Percentiles rank a stretch among this genome's conserved stretches.
These are phyloP conservation scores for Rhodotorula sp. DNA, from an alignment of 1,284 basidiomycete genomes.

Conservation along the genomic window DNA sequence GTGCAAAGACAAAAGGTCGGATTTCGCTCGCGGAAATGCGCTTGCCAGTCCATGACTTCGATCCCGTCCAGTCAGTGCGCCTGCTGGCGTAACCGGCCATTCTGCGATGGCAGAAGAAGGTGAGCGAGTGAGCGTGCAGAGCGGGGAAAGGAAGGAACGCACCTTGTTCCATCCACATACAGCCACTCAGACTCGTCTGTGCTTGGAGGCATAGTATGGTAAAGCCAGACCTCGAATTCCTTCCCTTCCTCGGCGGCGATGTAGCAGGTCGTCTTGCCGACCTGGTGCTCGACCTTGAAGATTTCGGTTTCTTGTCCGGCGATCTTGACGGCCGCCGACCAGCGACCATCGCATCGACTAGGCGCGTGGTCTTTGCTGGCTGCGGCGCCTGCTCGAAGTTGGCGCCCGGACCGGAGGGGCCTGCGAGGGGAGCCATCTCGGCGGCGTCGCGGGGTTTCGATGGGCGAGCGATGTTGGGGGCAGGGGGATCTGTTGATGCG, in stretches of 20 bases:
- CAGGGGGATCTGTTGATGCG: too few species aligned
- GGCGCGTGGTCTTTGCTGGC: background rate
- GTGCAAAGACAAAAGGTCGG: slow-evolving; percentile 22
- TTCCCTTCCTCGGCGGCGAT: slow-evolving; percentile 20
- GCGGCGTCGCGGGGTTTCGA: too few species aligned
- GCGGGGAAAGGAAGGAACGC: background rate
- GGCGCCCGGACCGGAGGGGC: background rate
- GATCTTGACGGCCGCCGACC: background rate
- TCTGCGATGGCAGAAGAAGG: too few species aligned
- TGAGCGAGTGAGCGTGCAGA: background rate
- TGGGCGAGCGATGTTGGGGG: too few species aligned
- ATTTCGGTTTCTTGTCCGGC: slow-evolving; percentile 1
- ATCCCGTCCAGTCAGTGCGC: too few species aligned
- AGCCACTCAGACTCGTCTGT: background rate
- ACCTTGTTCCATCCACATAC: background rate
- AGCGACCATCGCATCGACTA: background rate
- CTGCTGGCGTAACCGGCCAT: too few species aligned
- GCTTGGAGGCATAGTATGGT: too few species aligned
- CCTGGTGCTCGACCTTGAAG: slow-evolving; percentile 2
- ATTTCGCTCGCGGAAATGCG: background rate
- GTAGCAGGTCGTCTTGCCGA: slow-evolving; percentile 8
- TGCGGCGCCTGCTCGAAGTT: background rate
- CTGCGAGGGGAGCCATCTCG: background rate
- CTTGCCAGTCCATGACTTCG: too few species aligned
- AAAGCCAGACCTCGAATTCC: slow-evolving; percentile 18